Base-by-base conservation (phyloP, 108 stramenopile species). In the Skeletonema potamos region DNA sequence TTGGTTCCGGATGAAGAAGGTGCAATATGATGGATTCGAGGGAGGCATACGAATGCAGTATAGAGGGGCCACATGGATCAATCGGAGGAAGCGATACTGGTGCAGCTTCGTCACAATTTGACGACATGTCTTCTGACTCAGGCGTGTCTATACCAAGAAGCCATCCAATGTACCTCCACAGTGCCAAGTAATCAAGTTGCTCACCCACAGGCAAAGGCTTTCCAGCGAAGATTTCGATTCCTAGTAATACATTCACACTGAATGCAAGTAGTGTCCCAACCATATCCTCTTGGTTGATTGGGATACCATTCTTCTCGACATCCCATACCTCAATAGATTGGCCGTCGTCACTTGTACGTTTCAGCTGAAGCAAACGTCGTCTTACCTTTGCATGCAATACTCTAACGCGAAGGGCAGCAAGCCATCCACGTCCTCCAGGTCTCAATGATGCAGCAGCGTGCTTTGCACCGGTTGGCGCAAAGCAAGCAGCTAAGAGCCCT, bases 201-300 rank as follows among this genome's bases (percentile, higher is more conserved):
- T 94, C 88, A 18, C 77, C 36, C 0, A 41, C 51, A 34, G 69
- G 29, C 18, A 94, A 11, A 15, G 86, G 73, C 11, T 28, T 57
- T 0, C 91, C 93, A 11, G 84, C 39, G 3, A 89, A 28, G 2
- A 87, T 68, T 58, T 94, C 93, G 48, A 88, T 84, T 28, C 91
- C 93, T 28, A 80, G 4, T 36, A 94, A 55, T 26, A 85, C 83
- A 76, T 94, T 92, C 7, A 79, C 74, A 58, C 84, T 86, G 62
- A 94, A 94, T 10, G 93, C 91, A 13, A 92, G 68, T 22, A 92
- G 58, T 0, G 91, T 94, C 17, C 89, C 93, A 17, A 87, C 83
- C 89, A 89, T 88, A 62, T 94, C 93, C 65, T 94, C 93, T 74
- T 91, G 87, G 64, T 94, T 94, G 67, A 94, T 90, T 3, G 93